These are phyloP conservation scores for Lachancea dasiensis DNA, from an alignment of 805 yeast genomes.

Conservation along the genomic window DNA sequence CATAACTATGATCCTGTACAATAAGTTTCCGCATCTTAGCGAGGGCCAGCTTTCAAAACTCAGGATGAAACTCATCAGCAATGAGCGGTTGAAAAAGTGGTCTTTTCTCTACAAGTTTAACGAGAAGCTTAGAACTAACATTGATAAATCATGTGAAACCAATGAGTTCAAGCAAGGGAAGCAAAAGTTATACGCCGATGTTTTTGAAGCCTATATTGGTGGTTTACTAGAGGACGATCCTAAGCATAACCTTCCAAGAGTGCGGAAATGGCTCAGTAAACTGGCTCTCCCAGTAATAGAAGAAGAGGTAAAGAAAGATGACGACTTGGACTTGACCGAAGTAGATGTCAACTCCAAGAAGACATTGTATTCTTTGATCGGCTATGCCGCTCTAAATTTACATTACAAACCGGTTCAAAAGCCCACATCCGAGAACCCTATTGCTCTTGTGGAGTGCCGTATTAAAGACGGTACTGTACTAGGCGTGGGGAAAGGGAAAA, in stretches of 20 bases:
- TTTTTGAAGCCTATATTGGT: constrained; percentile 91
- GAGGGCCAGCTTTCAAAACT: constrained; percentile 78
- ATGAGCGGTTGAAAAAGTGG: constrained; percentile 65
- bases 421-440: constrained; percentile 34
- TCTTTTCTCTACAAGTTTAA: constrained; percentile 63
- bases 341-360: constrained; percentile 67
- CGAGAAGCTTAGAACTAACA: constrained; percentile 45
- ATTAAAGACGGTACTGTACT: constrained; percentile 56
- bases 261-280: constrained; percentile 51
- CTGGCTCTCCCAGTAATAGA: constrained; percentile 44
- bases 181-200: constrained; percentile 76
- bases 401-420: constrained; percentile 43
- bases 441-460: constrained; percentile 56
- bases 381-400: constrained; percentile 63
- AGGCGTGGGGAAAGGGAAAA: constrained; percentile 68
- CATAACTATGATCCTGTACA: constrained; percentile 63
- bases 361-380: constrained; percentile 70
- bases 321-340: constrained; percentile 29
- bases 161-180: constrained; percentile 42
- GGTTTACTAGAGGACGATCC: constrained; percentile 59
- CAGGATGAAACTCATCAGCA: constrained; percentile 67
- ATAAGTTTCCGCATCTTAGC: constrained; percentile 57
- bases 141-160: constrained; percentile 31
- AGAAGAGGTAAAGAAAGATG: constrained; percentile 18
- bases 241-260: constrained; percentile 39